Base-by-base conservation (phyloP, 345 rosid genomes). In the Aethionema arabicum region DNA sequence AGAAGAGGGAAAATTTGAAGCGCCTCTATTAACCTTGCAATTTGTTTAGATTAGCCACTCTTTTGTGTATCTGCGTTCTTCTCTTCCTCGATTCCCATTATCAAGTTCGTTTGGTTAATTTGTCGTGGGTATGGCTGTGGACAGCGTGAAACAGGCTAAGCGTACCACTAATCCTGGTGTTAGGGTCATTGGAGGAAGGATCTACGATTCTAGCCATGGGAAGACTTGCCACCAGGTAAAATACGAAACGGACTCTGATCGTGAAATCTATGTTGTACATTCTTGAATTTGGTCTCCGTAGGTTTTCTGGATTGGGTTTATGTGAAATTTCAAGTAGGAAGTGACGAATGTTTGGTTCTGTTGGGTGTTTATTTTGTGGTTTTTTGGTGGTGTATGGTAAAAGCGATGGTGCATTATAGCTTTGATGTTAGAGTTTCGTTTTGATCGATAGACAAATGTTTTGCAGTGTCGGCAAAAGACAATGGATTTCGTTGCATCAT, bases 191-290 rank as follows among this genome's bases (percentile, higher is more conserved):
- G 75, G 77, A 3, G 73, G 82, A 40, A 72, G 82, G 52, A 77
- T 81, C 38, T 82, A 80, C 15, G 86, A 86, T 71, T 75, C 91
- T 8, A 68, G 73, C 13, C 77, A 77, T 11, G 87, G 93, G n/a
- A 85, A 80, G 66, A 82, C 82, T 5, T 87, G 95, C 68, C 95
- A 90, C 51, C 93, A 87, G 82, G 97, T 86, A 54, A 53, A 6
- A 6, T 2, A 35, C 38, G 27, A 21, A 2, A 2, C 2, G 2
- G 27, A 21, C 27, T 21, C 27, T 21, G 27, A 21, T 21, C 27
- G 1, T 21, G 27, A 21, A 21, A 21, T 21, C 27, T 21, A 21
- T 21, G 27, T 21, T 21, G 2, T 21, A 21, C 27, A 21, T 21
- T 21, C 27, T 21, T 21, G 27, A 21, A 21, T 21, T 21, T 21